These are phyloP conservation scores for Solanum dulcamara DNA, from an alignment of 257 asterid genomes.

Conservation along the genomic window DNA sequence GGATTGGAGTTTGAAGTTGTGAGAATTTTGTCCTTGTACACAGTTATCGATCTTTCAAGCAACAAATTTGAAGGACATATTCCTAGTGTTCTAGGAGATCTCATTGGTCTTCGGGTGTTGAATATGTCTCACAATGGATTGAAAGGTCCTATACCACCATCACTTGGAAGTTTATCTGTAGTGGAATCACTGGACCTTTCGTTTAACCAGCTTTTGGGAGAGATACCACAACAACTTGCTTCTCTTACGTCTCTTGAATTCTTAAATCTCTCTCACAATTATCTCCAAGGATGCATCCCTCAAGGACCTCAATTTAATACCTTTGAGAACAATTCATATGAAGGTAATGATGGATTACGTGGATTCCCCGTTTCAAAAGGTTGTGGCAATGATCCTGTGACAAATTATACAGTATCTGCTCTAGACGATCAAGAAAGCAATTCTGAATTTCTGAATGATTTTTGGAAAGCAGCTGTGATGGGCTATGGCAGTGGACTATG, in stretches of 20 bases:
- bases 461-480: neutral
- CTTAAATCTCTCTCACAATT: neutral
- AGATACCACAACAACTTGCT: neutral
- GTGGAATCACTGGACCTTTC: neutral
- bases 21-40: neutral
- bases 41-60: neutral
- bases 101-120: accelerated
- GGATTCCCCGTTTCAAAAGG: neutral
- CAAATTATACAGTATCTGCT: neutral
- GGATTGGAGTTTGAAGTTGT: neutral
- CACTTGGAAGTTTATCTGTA: neutral
- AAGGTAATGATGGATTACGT: neutral
- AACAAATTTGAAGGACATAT: neutral
- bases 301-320: neutral
- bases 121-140: neutral
- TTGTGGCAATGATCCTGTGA: neutral
- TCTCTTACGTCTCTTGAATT: neutral
- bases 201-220: neutral
- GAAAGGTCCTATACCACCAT: neutral
- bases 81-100: neutral
- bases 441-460: neutral
- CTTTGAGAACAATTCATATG: neutral
- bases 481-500: neutral
- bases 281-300: neutral
- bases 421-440: neutral